Conservation (phyloP, 1,139 yeast species). For the Debaryomyces udenii region DNA sequence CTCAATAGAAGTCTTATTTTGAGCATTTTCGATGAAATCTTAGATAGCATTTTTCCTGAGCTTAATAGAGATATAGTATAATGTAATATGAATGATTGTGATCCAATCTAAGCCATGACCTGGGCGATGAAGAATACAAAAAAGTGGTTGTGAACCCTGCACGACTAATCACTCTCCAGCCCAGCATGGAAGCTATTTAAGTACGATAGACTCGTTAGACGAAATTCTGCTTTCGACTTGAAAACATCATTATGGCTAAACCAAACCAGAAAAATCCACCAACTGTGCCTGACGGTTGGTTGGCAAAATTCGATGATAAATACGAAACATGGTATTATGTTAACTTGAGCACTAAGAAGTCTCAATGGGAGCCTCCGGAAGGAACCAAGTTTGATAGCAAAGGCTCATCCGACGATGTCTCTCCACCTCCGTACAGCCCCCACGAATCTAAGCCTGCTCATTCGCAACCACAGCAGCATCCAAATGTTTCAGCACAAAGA, state of each 20-base stretch:
- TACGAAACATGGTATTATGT: conserved; percentile 83
- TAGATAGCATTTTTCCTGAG: conserved; percentile 34
- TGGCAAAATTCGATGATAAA: conserved; percentile 80
- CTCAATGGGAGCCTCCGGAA: conserved; percentile 89
- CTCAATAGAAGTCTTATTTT: conserved; percentile 67
- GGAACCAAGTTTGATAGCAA: conserved; percentile 51
- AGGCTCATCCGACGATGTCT: conserved; percentile 23
- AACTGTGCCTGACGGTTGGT: conserved; percentile 77
- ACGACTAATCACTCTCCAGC: too few relatives aligned
- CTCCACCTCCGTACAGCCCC: conserved; percentile 41
- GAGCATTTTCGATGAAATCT: conserved; percentile 44
- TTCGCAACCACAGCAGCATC: background rate
- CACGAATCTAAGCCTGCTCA: too few relatives aligned
- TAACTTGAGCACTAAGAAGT: conserved; percentile 65
- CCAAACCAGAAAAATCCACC: conserved; percentile 38
- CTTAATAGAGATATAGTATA: background rate
- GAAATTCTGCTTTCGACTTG: too few relatives aligned
- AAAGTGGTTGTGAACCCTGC: too few relatives aligned
- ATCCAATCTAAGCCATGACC: background rate
- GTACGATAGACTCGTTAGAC: background rate
- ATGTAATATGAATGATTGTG: background rate
- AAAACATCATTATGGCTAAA: conserved; percentile 1
- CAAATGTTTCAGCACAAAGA: background rate
- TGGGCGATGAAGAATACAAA: too few relatives aligned
- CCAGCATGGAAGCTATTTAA: background rate